Evolutionary conservation across 2,329 filamentous ascomycete species (phyloP).

Genomic region (Ilyonectria destructans): DNA sequence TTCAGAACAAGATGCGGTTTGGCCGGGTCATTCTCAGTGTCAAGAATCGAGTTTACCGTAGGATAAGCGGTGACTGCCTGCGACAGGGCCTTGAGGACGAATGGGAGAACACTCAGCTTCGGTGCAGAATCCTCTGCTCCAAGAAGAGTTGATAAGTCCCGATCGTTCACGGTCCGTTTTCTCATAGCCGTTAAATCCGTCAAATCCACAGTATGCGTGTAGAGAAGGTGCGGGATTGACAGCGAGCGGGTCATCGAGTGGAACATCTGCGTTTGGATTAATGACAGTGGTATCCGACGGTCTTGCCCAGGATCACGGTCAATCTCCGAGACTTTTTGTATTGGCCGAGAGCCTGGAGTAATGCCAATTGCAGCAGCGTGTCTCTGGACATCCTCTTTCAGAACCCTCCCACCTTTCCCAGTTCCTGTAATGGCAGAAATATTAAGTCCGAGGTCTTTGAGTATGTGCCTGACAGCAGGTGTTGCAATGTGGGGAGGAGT

Average conservation of each 20-base stretch:
- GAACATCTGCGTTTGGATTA: constrained; percentile 29
- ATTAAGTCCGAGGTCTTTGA: constrained; percentile 18
- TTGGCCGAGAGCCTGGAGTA: background rate
- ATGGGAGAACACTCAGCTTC: constrained; percentile 19
- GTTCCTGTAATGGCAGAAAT: constrained; percentile 7
- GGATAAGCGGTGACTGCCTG: constrained; percentile 14
- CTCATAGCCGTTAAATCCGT: constrained; percentile 11
- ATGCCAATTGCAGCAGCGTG: background rate
- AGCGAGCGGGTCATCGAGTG: constrained; percentile 33
- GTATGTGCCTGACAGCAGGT: constrained; percentile 23
- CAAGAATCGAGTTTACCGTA: constrained; percentile 15
- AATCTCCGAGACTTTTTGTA: background rate
- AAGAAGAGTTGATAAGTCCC: background rate
- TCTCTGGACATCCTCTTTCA: constrained; percentile 30
- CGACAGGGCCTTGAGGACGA: constrained; percentile 29
- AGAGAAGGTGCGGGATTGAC: constrained; percentile 31
- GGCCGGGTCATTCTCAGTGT: background rate
- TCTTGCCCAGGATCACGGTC: background rate
- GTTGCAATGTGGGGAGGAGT: background rate
- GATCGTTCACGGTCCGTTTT: background rate
- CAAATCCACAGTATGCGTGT: constrained; percentile 29
- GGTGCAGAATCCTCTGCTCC: background rate
- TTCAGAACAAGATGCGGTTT: constrained; percentile 9
- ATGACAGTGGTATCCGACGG: background rate
- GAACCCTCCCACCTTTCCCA: constrained; percentile 23